Conservation (phyloP, 345 rosid genomes). For the Boechera divaricarpa region DNA sequence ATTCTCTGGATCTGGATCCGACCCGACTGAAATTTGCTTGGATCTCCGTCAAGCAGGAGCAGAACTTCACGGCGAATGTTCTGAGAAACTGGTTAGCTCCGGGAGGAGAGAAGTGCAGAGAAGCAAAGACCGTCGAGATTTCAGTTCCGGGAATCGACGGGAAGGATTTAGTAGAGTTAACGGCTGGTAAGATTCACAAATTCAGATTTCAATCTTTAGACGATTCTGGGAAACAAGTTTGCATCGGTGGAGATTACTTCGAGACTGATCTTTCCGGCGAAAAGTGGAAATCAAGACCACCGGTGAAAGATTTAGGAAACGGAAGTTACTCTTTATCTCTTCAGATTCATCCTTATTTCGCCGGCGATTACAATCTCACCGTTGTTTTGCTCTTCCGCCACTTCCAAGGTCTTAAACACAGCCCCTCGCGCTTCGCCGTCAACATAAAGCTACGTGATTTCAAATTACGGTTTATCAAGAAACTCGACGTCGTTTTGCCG, state of each 20-base stretch:
- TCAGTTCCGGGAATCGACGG: slow-evolving; percentile 67
- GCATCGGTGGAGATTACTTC: slow-evolving; percentile 85
- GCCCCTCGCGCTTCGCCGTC: slow-evolving; percentile 62
- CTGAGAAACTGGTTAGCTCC: slow-evolving; percentile 64
- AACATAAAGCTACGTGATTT: slow-evolving; percentile 57
- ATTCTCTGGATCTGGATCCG: background rate
- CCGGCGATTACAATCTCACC: slow-evolving; percentile 70
- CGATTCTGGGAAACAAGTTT: slow-evolving; percentile 56
- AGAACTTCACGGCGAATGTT: slow-evolving; percentile 55
- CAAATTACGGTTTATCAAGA: slow-evolving; percentile 52
- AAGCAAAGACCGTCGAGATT: slow-evolving; percentile 58
- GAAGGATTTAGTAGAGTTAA: slow-evolving; percentile 50
- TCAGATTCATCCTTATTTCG: slow-evolving; percentile 85
- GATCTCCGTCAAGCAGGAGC: slow-evolving; percentile 59
- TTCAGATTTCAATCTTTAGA: slow-evolving; percentile 65
- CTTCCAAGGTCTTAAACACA: slow-evolving; percentile 71
- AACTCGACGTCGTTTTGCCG: slow-evolving; percentile 49
- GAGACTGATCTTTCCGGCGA: slow-evolving; percentile 89
- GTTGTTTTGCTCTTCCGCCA: slow-evolving; percentile 70
- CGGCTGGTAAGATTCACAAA: slow-evolving; percentile 67
- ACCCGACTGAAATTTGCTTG: slow-evolving; percentile 41
- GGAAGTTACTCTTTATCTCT: slow-evolving; percentile 70
- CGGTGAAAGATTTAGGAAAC: slow-evolving; percentile 70
- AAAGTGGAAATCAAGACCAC: slow-evolving; percentile 84
- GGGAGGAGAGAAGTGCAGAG: slow-evolving; percentile 70